Conservation (phyloP, 2,329 filamentous ascomycete genomes). For the Aureobasidium pullulans region DNA sequence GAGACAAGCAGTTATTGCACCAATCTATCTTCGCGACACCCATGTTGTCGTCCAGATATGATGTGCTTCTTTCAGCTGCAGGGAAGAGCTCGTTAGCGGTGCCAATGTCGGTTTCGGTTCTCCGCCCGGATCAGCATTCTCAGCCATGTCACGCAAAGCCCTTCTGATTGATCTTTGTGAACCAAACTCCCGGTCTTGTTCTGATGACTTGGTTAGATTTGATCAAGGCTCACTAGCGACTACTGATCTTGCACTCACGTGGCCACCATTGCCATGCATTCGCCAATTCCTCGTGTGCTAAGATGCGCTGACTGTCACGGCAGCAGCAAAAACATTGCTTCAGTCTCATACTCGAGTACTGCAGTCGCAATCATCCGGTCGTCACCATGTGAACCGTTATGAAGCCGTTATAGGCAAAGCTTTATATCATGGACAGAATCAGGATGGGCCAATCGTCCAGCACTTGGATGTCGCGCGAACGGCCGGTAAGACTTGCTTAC, state of each 20-base stretch:
- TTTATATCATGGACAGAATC: not conserved
- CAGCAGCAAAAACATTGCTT: not conserved
- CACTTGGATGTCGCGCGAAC: constrained; percentile 2
- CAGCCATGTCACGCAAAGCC: constrained; percentile 9
- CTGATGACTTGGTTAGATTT: not conserved
- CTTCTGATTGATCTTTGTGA: constrained; percentile 1
- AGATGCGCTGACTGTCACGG: no score
- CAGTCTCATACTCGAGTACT: not conserved
- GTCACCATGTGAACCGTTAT: constrained; percentile 9
- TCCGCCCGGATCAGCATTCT: constrained; percentile 14
- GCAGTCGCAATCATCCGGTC: not conserved
- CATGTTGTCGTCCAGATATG: not conserved
- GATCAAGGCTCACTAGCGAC: not conserved
- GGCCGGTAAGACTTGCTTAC: not conserved
- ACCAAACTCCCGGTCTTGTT: constrained; percentile 5
- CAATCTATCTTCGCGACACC: not conserved
- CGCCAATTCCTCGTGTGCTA: no score
- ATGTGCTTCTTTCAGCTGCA: not conserved
- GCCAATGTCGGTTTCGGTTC: constrained; percentile 8
- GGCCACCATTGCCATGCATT: not conserved
- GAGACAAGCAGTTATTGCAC: not conserved
- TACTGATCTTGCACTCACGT: constrained; percentile 5
- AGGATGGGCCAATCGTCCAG: constrained; percentile 1
- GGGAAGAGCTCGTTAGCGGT: not conserved
- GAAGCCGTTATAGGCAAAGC: not conserved